Evolutionary conservation across 257 asterid species (phyloP).

Genomic region (Fraxinus excelsior): DNA sequence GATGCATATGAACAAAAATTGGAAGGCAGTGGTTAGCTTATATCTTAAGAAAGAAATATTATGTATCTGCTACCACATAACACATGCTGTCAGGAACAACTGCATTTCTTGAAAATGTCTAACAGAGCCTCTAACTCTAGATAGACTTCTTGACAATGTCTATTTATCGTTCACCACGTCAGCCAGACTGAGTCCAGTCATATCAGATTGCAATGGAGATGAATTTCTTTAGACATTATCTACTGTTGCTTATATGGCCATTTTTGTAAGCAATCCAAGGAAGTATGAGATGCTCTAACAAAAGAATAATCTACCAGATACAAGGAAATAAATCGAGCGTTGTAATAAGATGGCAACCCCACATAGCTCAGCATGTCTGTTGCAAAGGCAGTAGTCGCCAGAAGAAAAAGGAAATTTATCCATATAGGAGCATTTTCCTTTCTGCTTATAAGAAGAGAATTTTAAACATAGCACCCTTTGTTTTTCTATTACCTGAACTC

Average conservation of each 20-base stretch:
- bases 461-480: not conserved
- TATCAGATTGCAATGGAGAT: no score
- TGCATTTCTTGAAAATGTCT: not conserved
- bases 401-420: constrained; percentile 5
- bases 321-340: constrained; percentile 15
- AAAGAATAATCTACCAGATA: constrained; percentile 17
- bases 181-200: no score
- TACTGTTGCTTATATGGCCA: no score
- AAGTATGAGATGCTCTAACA: not conserved
- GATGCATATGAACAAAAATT: constrained; percentile 12
- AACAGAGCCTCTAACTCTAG: no score
- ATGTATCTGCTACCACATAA: constrained; percentile 11
- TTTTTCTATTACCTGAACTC: constrained; percentile 17
- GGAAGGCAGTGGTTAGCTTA: constrained; percentile 8
- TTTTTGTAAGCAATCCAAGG: no score
- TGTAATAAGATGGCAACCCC: constrained; percentile 15
- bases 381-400: constrained; percentile 10
- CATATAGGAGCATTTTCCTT: constrained; percentile 2
- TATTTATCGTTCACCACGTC: no score
- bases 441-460: not conserved
- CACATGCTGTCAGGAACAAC: constrained; percentile 8
- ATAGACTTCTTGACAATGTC: no score
- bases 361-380: constrained; percentile 1
- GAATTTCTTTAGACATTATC: no score
- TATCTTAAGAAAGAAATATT: constrained; percentile 20